Conservation (phyloP, 225 moss, liverwort and hornwort species). For the Pseudoscleropodium purum region DNA sequence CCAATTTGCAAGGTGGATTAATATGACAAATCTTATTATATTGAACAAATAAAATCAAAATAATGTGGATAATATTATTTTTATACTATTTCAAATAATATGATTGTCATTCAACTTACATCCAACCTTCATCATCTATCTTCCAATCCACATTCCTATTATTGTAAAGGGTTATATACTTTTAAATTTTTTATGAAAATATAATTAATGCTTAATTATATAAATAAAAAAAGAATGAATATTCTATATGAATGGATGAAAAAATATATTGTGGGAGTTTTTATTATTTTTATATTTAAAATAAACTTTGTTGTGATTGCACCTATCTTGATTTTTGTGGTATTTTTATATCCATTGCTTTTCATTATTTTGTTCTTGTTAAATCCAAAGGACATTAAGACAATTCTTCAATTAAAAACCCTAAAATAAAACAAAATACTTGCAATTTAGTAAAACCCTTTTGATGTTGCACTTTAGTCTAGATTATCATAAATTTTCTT, state of each 20-base stretch:
- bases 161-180: background rate
- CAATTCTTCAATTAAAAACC: background rate
- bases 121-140: background rate
- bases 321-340: fast-evolving
- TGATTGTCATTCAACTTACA: background rate
- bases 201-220: background rate
- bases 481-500: background rate
- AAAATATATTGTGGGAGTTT: background rate
- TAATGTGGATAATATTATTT: background rate
- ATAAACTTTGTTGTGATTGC: background rate
- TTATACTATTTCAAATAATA: background rate
- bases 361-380: background rate
- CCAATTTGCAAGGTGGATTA: background rate
- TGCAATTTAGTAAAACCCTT: fast-evolving
- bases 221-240: background rate
- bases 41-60: background rate
- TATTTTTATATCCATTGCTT: background rate
- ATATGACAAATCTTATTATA: background rate
- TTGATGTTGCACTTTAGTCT: fast-evolving
- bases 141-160: no score
- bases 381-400: no score
- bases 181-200: no score
- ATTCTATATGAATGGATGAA: background rate
- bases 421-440: fast-evolving
- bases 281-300: no score